Base-by-base conservation (phyloP, 2,329 filamentous ascomycete species). In the Cladosporium velox region DNA sequence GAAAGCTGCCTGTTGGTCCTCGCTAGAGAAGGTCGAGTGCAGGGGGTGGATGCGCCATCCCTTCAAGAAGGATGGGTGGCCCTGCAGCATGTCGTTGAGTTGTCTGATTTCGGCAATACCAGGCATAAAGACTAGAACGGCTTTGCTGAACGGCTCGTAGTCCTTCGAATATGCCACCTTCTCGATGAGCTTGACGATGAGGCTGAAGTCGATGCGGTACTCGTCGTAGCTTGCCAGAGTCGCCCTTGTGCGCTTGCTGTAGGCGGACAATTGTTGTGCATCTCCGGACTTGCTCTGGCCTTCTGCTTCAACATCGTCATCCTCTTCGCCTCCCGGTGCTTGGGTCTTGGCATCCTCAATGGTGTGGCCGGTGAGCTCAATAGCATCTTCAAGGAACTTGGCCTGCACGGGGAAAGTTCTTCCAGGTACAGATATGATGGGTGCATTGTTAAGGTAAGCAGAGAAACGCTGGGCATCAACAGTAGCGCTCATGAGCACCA, bases 401-500 rank as follows among this genome's bases (percentile, higher is more conserved):
- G 93, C 91, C 71, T 92, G 85, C 2, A 99, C 95, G 0, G 95
- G 94, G 74, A 96, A 99, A 0, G 94, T 98, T 57, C 95, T 88
- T 0, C 95, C 95, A 2, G 95, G 95, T 15, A 99, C 92, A 67
- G 91, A 93, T 64, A 99, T 82, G 49, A 98, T 88, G 0, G 94
- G 94, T 0, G 94, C 94, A 4, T 89, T 88, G 65, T 90, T 89
- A 1, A 99, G 85, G 75, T 98, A 99, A 12, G 87, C 87, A 0
- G 95, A 97, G 76, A 99, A 97, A 18, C 90, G 89, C 67, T 94
- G 89, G 0, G 95, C 92, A 77, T 99, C 92, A 8, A 99, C 92
- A 0, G 95, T 99, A 12, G 95, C 95, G 70, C 94, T 98, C 95
- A 99, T 99, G 58, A 99, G 85, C 44, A 99, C 86, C 24, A 99